phyloP scores from a whole-genome alignment of 352 stramenopile species.

The Globisporangium yorkense region DNA sequence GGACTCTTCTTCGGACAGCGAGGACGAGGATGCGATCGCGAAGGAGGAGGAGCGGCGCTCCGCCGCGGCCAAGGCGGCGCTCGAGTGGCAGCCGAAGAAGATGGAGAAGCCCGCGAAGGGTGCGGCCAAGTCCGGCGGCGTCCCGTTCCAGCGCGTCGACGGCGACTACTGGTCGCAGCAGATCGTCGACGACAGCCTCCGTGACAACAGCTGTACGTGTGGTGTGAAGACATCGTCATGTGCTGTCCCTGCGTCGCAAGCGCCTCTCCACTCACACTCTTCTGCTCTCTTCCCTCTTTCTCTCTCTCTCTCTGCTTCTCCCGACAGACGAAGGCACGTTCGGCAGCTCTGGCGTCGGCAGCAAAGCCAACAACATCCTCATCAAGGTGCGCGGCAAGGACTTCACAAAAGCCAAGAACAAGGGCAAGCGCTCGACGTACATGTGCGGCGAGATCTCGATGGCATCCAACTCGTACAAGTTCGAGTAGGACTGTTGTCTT shows the following conservation, averaged over 20 bases:
- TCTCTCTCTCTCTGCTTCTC: not conserved
- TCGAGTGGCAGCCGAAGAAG: slow-evolving; percentile 91
- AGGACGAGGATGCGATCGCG: slow-evolving; percentile 59
- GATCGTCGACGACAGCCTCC: slow-evolving; percentile 91
- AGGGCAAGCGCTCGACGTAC: slow-evolving; percentile 98
- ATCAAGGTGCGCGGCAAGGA: slow-evolving; percentile 98
- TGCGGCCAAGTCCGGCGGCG: slow-evolving; percentile 75
- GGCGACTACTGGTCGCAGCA: slow-evolving; percentile 92
- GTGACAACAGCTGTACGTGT: slow-evolving; percentile 95
- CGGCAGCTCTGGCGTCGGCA: slow-evolving; percentile 92
- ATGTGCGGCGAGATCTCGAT: slow-evolving; percentile 92
- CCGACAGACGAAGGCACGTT: slow-evolving; percentile 93
- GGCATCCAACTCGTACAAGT: slow-evolving; percentile 93
- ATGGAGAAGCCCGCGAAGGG: slow-evolving; percentile 50
- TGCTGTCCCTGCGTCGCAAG: not conserved
- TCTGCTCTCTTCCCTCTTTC: not conserved
- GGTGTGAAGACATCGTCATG: not conserved
- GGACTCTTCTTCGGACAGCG: slow-evolving; percentile 36
- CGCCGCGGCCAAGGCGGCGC: slow-evolving; percentile 82
- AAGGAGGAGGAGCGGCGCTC: slow-evolving; percentile 71
- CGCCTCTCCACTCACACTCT: not conserved
- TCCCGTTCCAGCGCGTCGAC: slow-evolving; percentile 98
- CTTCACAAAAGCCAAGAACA: slow-evolving; percentile 99
- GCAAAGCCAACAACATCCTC: slow-evolving; percentile 97
- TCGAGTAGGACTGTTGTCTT: slow-evolving; percentile 29